Percentiles rank a stretch among this genome's conserved stretches.
Conservation (phyloP, 441 rosid genomes). For the Croton setiger region DNA sequence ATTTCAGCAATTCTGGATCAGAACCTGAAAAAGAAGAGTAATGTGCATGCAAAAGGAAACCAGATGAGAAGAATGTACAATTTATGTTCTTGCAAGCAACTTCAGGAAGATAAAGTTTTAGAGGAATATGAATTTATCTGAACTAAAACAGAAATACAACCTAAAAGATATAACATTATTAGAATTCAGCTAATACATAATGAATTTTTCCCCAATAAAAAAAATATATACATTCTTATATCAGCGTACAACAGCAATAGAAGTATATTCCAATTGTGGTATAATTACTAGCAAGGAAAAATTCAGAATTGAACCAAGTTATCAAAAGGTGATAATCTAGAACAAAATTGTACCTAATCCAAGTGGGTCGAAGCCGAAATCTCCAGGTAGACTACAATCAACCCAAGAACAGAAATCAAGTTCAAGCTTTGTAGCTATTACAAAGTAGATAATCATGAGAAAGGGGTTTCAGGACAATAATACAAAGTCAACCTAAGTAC, state of each 20-base stretch:
- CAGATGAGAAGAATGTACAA: not conserved
- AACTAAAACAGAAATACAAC: not conserved
- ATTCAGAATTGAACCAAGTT: not conserved
- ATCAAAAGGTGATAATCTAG: not conserved
- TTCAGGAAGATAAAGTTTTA: not conserved
- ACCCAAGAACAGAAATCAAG: constrained; percentile 1
- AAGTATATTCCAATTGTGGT: not conserved
- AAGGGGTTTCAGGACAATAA: not conserved
- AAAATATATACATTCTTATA: not conserved
- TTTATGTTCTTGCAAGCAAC: not conserved
- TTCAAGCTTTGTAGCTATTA: not conserved
- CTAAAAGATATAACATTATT: no score
- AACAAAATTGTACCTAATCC: constrained; percentile 58
- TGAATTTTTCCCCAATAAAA: no score
- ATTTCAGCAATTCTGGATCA: constrained; percentile 73
- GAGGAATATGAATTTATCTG: not conserved
- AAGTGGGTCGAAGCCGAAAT: constrained; percentile 93
- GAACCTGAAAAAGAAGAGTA: constrained; percentile 44
- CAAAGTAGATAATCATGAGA: not conserved
- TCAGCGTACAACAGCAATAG: not conserved
- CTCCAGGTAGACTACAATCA: constrained; percentile 75
- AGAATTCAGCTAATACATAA: no score
- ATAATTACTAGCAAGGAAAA: not conserved
- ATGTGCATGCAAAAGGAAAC: not conserved
- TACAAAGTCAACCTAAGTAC: not conserved